Evolutionary conservation across 345 rosid species (phyloP), one percentile per base, ranked within the genome.

Genomic region (Salix koriyanagi): DNA sequence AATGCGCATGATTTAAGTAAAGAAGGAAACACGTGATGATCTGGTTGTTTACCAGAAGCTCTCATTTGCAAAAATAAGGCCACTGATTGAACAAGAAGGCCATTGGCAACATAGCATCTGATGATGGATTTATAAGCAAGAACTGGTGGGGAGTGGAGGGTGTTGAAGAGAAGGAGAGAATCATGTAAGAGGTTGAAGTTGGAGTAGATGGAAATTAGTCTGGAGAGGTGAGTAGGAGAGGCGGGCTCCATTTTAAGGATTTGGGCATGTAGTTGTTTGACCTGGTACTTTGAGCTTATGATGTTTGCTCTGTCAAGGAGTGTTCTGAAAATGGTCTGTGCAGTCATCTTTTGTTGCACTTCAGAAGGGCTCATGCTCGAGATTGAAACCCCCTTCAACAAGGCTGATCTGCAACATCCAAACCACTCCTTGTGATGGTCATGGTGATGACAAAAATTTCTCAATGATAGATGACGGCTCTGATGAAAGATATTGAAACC

Each of bases 51-150:
- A 54, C 94, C 91, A 42, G 88, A 83, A 68, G 84, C 89, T 61
- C 87, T 81, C 97, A 94, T 90, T 37, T 80, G 69, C 37, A 81
- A 75, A 65, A 91, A 94, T 56, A 77, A 84, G 48, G 81, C n/a
- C 71, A 94, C 54, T 6, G 92, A 86, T 42, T 83, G 79, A 4
- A 75, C 78, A 75, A 77, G 77, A 41, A 86, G 84, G 34, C 90
- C 90, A 28, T 82, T 73, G 58, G 84, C 83, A 44, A 90, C 73
- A 82, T 85, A 89, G 79, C 93, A 91, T 82, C 85, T 85, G 78
- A 91, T 88, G 81, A 92, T 71, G 46, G 93, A 89, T 76, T 92
- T 92, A 89, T 92, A 94, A 67, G 96, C 96, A 48, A 86, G 91
- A 32, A 79, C 46, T 19, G 93, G 83, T 11, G 93, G 93, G 5